phyloP scores from a whole-genome alignment of 495 filamentous ascomycete species.

The Talaromyces ruber region DNA sequence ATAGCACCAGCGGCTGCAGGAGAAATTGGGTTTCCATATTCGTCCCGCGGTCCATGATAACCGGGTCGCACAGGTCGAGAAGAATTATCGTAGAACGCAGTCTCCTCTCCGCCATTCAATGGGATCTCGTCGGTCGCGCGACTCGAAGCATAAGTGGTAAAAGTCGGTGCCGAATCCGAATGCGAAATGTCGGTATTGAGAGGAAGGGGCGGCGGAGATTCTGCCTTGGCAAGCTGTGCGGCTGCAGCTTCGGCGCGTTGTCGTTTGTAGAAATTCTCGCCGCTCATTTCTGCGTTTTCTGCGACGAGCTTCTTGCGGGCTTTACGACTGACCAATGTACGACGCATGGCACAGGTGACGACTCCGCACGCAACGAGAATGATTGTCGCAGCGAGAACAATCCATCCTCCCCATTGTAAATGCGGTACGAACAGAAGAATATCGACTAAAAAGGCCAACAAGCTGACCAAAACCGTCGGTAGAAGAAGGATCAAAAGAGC shows the following conservation, averaged over 20 bases:
- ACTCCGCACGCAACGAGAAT: slow-evolving; percentile 75
- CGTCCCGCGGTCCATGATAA: slow-evolving; percentile 47
- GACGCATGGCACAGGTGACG: slow-evolving; percentile 93
- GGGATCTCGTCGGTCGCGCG: slow-evolving; percentile 65
- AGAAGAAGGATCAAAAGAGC: slow-evolving; percentile 76
- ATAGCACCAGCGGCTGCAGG: slow-evolving; percentile 29
- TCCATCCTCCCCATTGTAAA: slow-evolving; percentile 87
- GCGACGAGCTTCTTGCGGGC: slow-evolving; percentile 85
- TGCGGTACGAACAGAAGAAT: slow-evolving; percentile 95
- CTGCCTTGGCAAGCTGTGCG: slow-evolving; percentile 27
- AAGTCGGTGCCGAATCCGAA: slow-evolving; percentile 51
- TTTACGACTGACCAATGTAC: slow-evolving; percentile 86
- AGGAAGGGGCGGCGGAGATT: slow-evolving; percentile 33
- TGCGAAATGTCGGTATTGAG: slow-evolving; percentile 29
- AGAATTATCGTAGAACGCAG: not conserved
- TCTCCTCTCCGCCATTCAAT: slow-evolving; percentile 23
- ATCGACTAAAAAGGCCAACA: slow-evolving; percentile 88
- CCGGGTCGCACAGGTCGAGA: slow-evolving; percentile 8
- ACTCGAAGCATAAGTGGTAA: slow-evolving; percentile 70
- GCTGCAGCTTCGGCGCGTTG: slow-evolving; percentile 45
- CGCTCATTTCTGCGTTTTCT: slow-evolving; percentile 92
- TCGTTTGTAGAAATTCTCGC: slow-evolving; percentile 79
- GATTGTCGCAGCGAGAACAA: slow-evolving; percentile 86
- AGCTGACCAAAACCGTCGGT: slow-evolving; percentile 72
- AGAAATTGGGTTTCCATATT: slow-evolving; percentile 58